These are phyloP conservation scores for Miscanthus lutarioriparius DNA, from an alignment of 176 grass and related monocot genomes.

Conservation along the genomic window DNA sequence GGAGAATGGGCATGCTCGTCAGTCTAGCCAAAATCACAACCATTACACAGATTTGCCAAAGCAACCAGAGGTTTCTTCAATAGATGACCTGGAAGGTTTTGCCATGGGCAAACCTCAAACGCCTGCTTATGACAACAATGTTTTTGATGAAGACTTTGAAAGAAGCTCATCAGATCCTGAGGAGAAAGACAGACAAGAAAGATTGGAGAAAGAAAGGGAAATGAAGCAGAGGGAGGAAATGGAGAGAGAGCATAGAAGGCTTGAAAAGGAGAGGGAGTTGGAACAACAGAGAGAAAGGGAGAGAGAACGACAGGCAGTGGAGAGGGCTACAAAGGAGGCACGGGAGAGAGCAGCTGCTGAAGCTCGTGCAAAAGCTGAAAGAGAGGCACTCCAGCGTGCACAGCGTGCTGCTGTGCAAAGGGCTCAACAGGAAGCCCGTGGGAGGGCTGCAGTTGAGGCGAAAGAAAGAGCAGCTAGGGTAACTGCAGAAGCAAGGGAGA, in stretches of 20 bases:
- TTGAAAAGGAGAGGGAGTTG: constrained; percentile 60
- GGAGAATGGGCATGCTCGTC: constrained; percentile 30
- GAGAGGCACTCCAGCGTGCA: constrained; percentile 50
- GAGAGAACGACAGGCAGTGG: constrained; percentile 56
- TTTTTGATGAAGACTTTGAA: constrained; percentile 63
- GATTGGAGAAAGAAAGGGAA: constrained; percentile 46
- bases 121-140: constrained; percentile 51
- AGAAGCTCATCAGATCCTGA: constrained; percentile 48
- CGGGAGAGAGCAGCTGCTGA: constrained; percentile 66
- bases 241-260: constrained; percentile 47
- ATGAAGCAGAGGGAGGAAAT: constrained; percentile 50
- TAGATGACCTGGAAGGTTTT: constrained; percentile 77
- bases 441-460: constrained; percentile 55
- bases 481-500: constrained; percentile 47
- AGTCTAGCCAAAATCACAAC: constrained; percentile 51
- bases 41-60: constrained; percentile 54
- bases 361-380: constrained; percentile 70
- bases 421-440: constrained; percentile 60
- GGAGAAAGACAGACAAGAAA: constrained; percentile 50
- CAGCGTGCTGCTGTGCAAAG: constrained; percentile 75
- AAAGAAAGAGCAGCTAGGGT: constrained; percentile 60
- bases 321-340: constrained; percentile 72
- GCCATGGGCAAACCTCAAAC: constrained; percentile 52
- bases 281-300: constrained; percentile 53
- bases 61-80: constrained; percentile 51